Conservation (phyloP, 345 rosid species). For the Acer yangbiense region DNA sequence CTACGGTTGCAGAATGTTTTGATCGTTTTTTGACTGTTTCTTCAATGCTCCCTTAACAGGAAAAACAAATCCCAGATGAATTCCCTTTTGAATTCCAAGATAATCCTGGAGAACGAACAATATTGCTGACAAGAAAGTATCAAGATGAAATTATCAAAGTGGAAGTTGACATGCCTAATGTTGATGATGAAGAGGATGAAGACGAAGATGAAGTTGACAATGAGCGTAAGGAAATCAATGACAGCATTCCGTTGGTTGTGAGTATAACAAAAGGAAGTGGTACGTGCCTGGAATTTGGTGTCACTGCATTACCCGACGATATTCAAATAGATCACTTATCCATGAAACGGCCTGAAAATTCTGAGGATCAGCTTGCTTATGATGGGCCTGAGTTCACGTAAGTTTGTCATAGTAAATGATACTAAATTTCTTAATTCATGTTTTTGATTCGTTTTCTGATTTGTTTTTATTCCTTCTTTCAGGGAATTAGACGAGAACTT, state of each 20-base stretch:
- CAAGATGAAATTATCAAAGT: slow-evolving; percentile 54
- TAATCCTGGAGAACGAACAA: slow-evolving; percentile 55
- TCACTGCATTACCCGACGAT: slow-evolving; percentile 53
- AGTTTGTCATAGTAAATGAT: slow-evolving; percentile 14
- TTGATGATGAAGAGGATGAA: slow-evolving; percentile 22
- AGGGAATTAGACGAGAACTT: slow-evolving; percentile 75
- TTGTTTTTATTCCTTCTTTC: slow-evolving; percentile 10
- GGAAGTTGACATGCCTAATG: slow-evolving; percentile 46
- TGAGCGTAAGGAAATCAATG: slow-evolving; percentile 13
- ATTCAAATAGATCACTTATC: slow-evolving; percentile 59
- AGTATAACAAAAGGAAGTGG: slow-evolving; percentile 45
- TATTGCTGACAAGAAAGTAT: slow-evolving; percentile 41
- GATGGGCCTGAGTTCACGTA: slow-evolving; percentile 73
- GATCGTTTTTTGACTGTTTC: neutral
- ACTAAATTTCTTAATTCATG: neutral
- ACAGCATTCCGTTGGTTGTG: slow-evolving; percentile 51
- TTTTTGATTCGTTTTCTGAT: neutral
- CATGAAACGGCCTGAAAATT: slow-evolving; percentile 29
- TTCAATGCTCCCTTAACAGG: slow-evolving; percentile 10
- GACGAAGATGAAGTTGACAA: slow-evolving; percentile 29
- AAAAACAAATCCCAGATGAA: slow-evolving; percentile 38
- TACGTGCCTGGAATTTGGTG: slow-evolving; percentile 49
- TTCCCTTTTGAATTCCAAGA: slow-evolving; percentile 64
- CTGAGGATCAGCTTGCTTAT: slow-evolving; percentile 55
- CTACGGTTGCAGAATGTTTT: neutral